Base-by-base conservation (phyloP, 495 filamentous ascomycete genomes). In the Xylaria longipes region DNA sequence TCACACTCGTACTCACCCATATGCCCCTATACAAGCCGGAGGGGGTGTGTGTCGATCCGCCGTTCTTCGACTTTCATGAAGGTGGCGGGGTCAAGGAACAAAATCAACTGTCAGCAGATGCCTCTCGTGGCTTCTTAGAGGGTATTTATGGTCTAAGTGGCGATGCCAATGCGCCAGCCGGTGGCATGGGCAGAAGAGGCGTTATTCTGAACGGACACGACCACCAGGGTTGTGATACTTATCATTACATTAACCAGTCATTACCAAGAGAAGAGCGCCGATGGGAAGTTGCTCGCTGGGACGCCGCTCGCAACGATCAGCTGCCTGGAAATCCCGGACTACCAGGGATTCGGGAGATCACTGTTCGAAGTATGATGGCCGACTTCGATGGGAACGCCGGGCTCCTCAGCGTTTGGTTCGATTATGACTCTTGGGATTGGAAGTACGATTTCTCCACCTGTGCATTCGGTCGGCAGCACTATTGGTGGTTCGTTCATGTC, bases 311-410 rank as follows among this genome's bases (percentile, higher is more conserved):
- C 15, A 70, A 71, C 6, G 76, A 75, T 3, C 68, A 80, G 4
- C 60, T 85, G 0, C 73, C 79, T 22, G 81, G 80, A 12, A 75
- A 77, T 2, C 74, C 78, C 0, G 80, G 76, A 0, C 25, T 84
- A 1, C 87, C 88, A 1, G 88, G 88, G 0, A 84, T 97, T n/a
- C 83, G 94, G 3, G 96, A 98, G 81, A 89, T 98, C 65, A 99
- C 96, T 0, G 91, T 98, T 6, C 88, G 94, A n/a, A 97, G 94
- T 74, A 98, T 99, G 96, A 99, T 99, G 96, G 96, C 95, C 31
- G 92, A 92, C 33, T 98, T 90, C 76, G 90, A 89, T 25, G 96
- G 96, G 5, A 94, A 97, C 79, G 95, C 94, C 0, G 97, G 93
- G 0, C 82, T 99, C 37, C 78, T 99, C 52, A 94, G 91, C 50